A percentile compares a stretch with the other conserved stretches of the same genome.
phyloP scores from a whole-genome alignment of 345 rosid genomes.

The Eucalyptus fibrosa region DNA sequence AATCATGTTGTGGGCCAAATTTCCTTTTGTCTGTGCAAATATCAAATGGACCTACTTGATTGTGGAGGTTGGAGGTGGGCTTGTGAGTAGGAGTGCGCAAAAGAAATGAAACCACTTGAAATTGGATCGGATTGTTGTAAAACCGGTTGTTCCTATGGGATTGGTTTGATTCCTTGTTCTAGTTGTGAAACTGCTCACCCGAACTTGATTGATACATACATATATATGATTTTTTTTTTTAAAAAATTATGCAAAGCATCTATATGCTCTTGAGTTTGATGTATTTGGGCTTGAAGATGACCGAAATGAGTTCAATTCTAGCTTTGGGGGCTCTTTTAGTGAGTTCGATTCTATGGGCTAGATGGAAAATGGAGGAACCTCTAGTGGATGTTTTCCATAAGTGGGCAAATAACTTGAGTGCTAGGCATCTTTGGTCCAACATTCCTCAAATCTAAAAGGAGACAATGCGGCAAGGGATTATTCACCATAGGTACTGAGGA shows the following conservation, averaged over 20 bases:
- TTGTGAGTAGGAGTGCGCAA: not conserved
- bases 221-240: too few relatives aligned
- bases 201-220: not conserved
- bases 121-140: too few relatives aligned
- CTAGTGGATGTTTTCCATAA: too few relatives aligned
- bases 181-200: not conserved
- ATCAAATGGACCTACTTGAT: not conserved
- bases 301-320: not conserved
- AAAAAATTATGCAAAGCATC: not conserved
- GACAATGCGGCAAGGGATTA: not conserved
- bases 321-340: not conserved
- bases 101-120: not conserved
- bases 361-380: not conserved
- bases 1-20: not conserved
- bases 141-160: too few relatives aligned
- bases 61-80: not conserved
- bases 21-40: not conserved
- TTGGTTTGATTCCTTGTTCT: fast-evolving
- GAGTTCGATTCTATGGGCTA: not conserved
- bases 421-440: not conserved
- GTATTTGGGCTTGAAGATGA: not conserved
- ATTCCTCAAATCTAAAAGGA: not conserved
- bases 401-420: not conserved
- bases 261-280: not conserved
- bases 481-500: not conserved